Base-by-base conservation (phyloP, 108 stramenopile species). In the Craspedostauros australis region DNA sequence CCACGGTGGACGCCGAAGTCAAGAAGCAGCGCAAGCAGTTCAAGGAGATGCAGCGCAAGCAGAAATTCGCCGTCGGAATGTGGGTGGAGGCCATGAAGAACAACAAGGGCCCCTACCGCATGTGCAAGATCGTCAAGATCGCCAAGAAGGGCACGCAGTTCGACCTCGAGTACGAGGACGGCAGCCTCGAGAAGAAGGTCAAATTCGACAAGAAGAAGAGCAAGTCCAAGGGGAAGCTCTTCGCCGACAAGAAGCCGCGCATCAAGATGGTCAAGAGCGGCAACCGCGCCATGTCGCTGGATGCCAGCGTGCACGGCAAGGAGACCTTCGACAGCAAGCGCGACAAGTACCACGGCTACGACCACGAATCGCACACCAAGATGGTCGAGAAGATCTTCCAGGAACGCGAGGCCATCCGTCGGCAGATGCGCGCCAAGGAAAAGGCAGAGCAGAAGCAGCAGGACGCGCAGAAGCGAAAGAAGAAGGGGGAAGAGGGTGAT, bases 341-440 rank as follows among this genome's bases (percentile, higher is more conserved):
- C 36, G 96, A 97, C 66, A 54, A 75, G 14, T 97, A 94, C 66
- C 79, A 84, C 50, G 96, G 96, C 39, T 92, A 82, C 22, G 92
- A 95, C 51, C 68, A 58, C 1, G 73, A 85, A 8, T 66, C 57
- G 8, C 79, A 88, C 54, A 82, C 68, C 37, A 63, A 78, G 24
- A 64, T 60, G 23, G 56, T 88, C 58, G 66, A 76, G 39, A 51
- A 72, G 20, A 74, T 59, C 42, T 84, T 74, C 66, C 39, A 61
- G 15, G 62, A 79, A 45, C 75, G 86, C 14, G 91, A 91, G 61
- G 63, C 68, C 32, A 42, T 93, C 25, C 64, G 89, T 32, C 62
- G 67, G 46, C 54, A 84, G 39, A 46, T 73, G 9, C 70, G 80
- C 56, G 37, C 43, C 8, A 65, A 59, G 39, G 73, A 75, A 47